phyloP scores from a whole-genome alignment of 2,329 filamentous ascomycete species.

The Periconia sp. region DNA sequence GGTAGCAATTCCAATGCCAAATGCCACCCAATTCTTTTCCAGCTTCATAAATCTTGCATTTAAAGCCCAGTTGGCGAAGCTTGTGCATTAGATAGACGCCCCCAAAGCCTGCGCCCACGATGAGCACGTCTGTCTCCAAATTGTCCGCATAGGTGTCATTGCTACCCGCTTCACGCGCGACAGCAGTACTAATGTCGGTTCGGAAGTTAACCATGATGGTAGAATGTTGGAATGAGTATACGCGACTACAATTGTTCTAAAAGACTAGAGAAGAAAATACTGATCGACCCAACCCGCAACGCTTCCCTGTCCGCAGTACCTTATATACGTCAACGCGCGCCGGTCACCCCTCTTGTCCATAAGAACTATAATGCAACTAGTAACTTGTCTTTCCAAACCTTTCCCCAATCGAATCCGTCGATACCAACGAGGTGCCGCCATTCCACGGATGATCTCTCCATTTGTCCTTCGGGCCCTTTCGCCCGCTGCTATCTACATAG shows the following conservation, averaged over 20 bases:
- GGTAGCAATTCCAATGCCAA: conserved; percentile 55
- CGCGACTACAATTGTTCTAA: too few species aligned
- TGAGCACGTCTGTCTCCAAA: conserved; percentile 45
- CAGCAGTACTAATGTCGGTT: conserved; percentile 38
- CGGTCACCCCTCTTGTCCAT: conserved; percentile 2
- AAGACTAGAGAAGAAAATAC: too few species aligned
- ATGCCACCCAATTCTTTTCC: conserved; percentile 51
- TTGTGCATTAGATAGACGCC: conserved; percentile 52
- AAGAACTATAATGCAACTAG: neutral
- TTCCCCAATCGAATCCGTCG: neutral
- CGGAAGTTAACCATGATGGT: conserved; percentile 36
- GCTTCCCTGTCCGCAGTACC: too few species aligned
- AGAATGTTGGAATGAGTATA: too few species aligned
- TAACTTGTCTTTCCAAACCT: conserved; percentile 1
- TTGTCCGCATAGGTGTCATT: conserved; percentile 44
- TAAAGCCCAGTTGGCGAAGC: conserved; percentile 47
- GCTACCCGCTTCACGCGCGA: conserved; percentile 18
- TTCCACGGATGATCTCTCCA: neutral
- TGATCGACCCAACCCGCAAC: too few species aligned
- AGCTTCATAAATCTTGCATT: conserved; percentile 49
- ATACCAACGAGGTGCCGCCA: too few species aligned
- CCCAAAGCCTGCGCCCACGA: conserved; percentile 50
- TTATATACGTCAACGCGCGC: conserved; percentile 5
- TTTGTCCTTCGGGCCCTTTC: neutral
- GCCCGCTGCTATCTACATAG: neutral